Conservation (phyloP, 305 asterid genomes). For the Vinca major region DNA sequence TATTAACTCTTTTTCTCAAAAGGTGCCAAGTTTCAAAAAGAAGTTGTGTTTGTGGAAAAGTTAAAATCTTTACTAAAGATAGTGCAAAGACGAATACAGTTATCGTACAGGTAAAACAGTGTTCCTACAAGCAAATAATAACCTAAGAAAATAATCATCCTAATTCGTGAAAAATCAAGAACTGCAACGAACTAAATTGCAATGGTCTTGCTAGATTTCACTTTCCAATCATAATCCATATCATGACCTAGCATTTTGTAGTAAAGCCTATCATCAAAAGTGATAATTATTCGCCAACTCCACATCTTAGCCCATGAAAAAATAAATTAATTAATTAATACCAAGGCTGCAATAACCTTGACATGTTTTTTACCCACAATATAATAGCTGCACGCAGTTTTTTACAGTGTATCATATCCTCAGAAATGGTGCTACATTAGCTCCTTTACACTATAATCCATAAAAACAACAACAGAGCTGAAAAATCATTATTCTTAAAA, state of each 20-base stretch:
- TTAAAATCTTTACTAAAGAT: not conserved
- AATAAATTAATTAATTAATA: not conserved
- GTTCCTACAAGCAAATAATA: not conserved
- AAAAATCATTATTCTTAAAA: too few relatives aligned
- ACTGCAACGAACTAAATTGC: not conserved
- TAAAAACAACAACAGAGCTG: not conserved
- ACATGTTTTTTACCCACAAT: not conserved
- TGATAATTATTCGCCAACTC: not conserved
- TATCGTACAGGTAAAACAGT: not conserved
- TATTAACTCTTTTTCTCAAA: too few relatives aligned
- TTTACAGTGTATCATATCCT: too few relatives aligned
- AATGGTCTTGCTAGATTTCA: too few relatives aligned
- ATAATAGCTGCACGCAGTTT: not conserved
- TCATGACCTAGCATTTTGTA: too few relatives aligned
- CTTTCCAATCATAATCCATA: too few relatives aligned
- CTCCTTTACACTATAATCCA: not conserved
- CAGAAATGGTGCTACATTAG: not conserved
- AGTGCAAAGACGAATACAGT: not conserved
- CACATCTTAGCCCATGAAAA: too few relatives aligned
- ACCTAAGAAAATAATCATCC: not conserved
- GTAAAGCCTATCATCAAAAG: too few relatives aligned
- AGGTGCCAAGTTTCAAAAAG: too few relatives aligned
- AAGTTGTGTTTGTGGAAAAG: not conserved
- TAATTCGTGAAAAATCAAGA: constrained; percentile 1
- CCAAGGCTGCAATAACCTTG: not conserved